A percentile compares a stretch with the other conserved stretches of the same genome.
Evolutionary conservation across 495 filamentous ascomycete genomes (phyloP).

Genomic region (Aspergillus kassunensis): DNA sequence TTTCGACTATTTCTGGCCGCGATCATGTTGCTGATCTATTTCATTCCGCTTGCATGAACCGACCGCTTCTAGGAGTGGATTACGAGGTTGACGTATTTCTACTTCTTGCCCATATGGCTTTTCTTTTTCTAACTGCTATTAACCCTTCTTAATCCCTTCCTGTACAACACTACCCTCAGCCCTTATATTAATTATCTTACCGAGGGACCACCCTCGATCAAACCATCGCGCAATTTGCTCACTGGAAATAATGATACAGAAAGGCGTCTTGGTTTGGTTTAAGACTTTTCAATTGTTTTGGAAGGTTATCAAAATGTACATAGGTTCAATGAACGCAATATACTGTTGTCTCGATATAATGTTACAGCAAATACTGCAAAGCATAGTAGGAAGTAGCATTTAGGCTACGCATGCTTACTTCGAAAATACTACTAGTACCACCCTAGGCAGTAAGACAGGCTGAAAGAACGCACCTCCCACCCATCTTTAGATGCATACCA

Average conservation of each 20-base stretch:
- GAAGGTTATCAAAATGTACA: not conserved
- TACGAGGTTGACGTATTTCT: constrained; percentile 14
- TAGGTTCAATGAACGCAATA: not conserved
- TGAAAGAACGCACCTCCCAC: too few relatives aligned
- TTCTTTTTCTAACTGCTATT: not conserved
- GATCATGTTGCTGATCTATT: not conserved
- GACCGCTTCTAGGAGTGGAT: not conserved
- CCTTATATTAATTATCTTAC: constrained; percentile 4
- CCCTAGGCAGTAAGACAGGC: too few relatives aligned
- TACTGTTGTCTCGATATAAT: too few relatives aligned
- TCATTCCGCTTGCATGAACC: not conserved
- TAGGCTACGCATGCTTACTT: too few relatives aligned
- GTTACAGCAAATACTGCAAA: too few relatives aligned
- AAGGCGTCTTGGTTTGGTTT: not conserved
- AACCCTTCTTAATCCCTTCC: not conserved
- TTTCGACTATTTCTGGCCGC: not conserved
- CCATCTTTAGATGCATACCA: too few relatives aligned
- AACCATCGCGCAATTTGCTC: too few relatives aligned
- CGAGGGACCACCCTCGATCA: too few relatives aligned
- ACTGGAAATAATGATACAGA: not conserved
- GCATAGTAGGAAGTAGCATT: too few relatives aligned
- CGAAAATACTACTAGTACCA: too few relatives aligned
- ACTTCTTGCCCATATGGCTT: not conserved
- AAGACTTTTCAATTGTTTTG: not conserved
- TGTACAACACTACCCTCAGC: constrained; percentile 11